Conservation (phyloP, 169 alveolate genomes). For the Miamiensis avidus region DNA sequence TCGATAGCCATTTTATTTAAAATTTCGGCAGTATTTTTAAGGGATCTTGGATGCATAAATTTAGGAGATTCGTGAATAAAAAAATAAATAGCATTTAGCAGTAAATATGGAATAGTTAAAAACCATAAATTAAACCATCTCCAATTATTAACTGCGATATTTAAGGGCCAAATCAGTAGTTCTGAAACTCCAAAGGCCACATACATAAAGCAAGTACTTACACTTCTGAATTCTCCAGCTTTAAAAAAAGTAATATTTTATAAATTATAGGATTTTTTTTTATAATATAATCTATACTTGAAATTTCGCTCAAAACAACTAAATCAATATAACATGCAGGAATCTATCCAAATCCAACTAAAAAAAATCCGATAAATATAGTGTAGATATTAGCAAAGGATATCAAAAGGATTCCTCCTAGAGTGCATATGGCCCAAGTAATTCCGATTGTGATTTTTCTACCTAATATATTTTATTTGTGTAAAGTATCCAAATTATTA, state of each 20-base stretch:
- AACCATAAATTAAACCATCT: neutral
- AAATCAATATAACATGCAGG: neutral
- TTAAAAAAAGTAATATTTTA: neutral
- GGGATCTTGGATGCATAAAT: neutral
- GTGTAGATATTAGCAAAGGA: neutral
- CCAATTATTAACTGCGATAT: constrained; percentile 4
- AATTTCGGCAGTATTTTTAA: neutral
- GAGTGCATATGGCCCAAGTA: neutral
- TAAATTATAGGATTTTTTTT: neutral
- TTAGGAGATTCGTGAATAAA: constrained; percentile 12
- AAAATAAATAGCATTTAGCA: neutral
- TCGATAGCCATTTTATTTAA: constrained; percentile 7
- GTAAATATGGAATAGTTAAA: constrained; percentile 5
- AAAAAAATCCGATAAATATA: neutral
- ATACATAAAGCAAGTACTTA: constrained; percentile 1
- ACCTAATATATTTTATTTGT: neutral
- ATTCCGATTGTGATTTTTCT: neutral
- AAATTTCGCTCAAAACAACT: neutral
- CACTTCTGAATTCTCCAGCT: constrained; percentile 24
- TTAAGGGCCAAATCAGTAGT: neutral
- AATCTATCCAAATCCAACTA: neutral
- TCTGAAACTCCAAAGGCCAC: constrained; percentile 6
- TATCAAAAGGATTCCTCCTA: neutral
- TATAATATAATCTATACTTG: neutral
- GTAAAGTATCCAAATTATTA: neutral